Base-by-base conservation (phyloP, 1,284 basidiomycete species). In the Leccinum angustisporum region DNA sequence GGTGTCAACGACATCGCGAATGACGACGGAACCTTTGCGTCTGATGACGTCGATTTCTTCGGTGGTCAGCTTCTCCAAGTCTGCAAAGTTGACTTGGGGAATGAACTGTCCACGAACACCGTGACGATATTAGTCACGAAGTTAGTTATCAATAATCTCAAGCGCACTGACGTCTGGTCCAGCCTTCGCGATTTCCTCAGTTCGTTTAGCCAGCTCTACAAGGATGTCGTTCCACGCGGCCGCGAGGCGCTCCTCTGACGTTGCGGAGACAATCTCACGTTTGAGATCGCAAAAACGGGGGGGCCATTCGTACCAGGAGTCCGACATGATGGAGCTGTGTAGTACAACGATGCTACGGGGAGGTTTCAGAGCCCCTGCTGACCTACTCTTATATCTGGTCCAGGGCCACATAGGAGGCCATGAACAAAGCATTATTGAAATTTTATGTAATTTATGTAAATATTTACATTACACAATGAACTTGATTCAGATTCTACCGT, bases 151-250 rank as follows among this genome's bases (percentile, higher is more conserved):
- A 33, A 0, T 38, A 5, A 30, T 11, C 8, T 3, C 60, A 5
- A 27, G 21, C 14, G 38, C 2, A 67, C 80, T 60, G 63, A 88
- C 88, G 57, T 83, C 70, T 2, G 81, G 75, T 3, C 86, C 86
- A 60, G 75, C 72, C 54, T 74, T 68, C 2, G 77, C 76, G 34
- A 88, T 82, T 31, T 77, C 76, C 16, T 76, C 71, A 3, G 82
- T 82, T 16, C 74, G 72, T 51, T 72, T 70, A 10, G 80, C 78
- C 13, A 25, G 25, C 25, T 25, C 25, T 25, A 25, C 25, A 25
- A 89, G 72, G 38, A 90, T 74, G 61, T 86, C 84, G 21, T 70
- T 76, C 88, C 88, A 89, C 4, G 85, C 80, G 34, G 77, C 73
- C 5, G 79, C 83, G 16, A 80, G 78, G 36, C 75, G 78, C 57